These are phyloP conservation scores for Eucalyptus tenuipes DNA, from an alignment of 345 rosid species.

Conservation along the genomic window DNA sequence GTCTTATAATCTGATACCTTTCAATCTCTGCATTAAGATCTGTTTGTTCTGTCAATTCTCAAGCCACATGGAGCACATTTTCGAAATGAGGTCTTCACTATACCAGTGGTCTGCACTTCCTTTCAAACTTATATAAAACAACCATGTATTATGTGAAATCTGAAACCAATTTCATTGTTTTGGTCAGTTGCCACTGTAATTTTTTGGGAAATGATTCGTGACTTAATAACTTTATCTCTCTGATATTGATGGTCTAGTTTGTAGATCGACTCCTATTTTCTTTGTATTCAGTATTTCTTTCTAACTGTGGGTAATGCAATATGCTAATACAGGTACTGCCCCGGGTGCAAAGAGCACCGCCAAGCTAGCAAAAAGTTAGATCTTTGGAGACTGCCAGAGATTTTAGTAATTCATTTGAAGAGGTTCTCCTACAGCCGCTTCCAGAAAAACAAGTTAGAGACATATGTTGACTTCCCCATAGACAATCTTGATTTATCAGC, in stretches of 20 bases:
- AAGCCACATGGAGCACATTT: neutral
- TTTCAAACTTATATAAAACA: neutral
- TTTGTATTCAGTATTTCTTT: neutral
- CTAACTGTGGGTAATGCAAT: neutral
- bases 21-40: neutral
- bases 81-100: neutral
- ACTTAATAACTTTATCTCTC: neutral
- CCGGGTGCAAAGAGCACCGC: slow-evolving; percentile 73
- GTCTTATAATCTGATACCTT: neutral
- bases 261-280: neutral
- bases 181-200: neutral
- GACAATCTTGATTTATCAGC: slow-evolving; percentile 81
- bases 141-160: neutral
- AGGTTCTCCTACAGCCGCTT: slow-evolving; percentile 87
- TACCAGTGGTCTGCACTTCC: neutral
- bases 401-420: slow-evolving; percentile 86
- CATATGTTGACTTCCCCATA: slow-evolving; percentile 82
- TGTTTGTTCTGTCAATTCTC: neutral
- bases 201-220: neutral
- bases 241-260: neutral
- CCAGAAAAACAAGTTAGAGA: slow-evolving; percentile 86
- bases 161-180: neutral
- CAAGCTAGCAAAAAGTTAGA: slow-evolving; percentile 95
- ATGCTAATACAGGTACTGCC: slow-evolving; percentile 67
- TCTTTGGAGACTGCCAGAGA: slow-evolving; percentile 96